These are phyloP conservation scores for Suhomyces bokatorum DNA, from an alignment of 1,139 yeast species.

Conservation along the genomic window DNA sequence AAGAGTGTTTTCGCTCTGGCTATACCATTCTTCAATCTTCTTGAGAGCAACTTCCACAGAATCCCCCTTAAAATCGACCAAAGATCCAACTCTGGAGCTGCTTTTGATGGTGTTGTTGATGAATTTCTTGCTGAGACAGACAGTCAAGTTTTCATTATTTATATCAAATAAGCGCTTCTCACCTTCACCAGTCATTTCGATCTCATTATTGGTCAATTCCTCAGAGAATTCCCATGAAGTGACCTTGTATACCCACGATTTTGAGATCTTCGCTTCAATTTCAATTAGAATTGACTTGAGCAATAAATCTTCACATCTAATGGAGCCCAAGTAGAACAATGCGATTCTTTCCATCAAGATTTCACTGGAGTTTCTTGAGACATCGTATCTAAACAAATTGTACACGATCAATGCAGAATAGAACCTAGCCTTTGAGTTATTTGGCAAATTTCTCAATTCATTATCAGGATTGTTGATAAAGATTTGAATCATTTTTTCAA, in stretches of 20 bases:
- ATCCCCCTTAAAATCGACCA: neutral
- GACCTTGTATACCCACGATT: constrained; percentile 61
- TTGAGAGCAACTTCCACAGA: constrained; percentile 3
- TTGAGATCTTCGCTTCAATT: constrained; percentile 54
- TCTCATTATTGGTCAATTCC: constrained; percentile 38
- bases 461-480: constrained; percentile 51
- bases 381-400: constrained; percentile 49
- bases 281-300: constrained; percentile 54
- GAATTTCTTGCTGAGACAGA: constrained; percentile 54
- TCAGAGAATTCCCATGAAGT: constrained; percentile 66
- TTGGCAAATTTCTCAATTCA: constrained; percentile 31
- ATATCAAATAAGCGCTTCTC: constrained; percentile 47
- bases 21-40: constrained; percentile 21
- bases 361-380: constrained; percentile 46
- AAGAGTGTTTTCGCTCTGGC: constrained; percentile 14
- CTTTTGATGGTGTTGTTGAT: constrained; percentile 49
- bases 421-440: constrained; percentile 31
- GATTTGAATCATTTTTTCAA: constrained; percentile 61
- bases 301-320: constrained; percentile 59
- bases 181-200: constrained; percentile 39
- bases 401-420: constrained; percentile 46
- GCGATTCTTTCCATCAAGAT: constrained; percentile 51
- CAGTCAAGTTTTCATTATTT: constrained; percentile 49
- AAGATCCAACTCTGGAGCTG: constrained; percentile 2
- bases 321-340: constrained; percentile 61